These are phyloP conservation scores for Tricladium varicosporioides DNA, from an alignment of 2,329 filamentous ascomycete genomes.

Conservation along the genomic window DNA sequence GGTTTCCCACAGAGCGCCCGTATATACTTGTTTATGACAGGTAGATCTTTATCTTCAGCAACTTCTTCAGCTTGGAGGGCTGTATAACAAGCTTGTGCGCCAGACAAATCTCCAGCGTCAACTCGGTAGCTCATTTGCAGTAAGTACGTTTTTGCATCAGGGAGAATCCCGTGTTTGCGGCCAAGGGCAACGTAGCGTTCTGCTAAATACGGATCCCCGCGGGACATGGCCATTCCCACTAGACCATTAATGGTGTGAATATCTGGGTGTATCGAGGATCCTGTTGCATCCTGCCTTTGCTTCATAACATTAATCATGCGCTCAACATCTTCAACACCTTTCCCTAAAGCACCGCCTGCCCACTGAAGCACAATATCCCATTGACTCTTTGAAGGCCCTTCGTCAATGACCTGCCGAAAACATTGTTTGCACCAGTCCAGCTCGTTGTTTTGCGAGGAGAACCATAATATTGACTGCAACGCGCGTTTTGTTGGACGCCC, in stretches of 20 bases:
- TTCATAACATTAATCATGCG: slow-evolving; percentile 70
- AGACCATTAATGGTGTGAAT: slow-evolving; percentile 74
- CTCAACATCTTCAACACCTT: slow-evolving; percentile 68
- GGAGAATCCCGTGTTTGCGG: slow-evolving; percentile 59
- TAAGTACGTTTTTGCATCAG: slow-evolving; percentile 68
- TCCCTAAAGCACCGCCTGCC: slow-evolving; percentile 67
- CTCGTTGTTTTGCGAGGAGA: slow-evolving; percentile 58
- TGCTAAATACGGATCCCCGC: slow-evolving; percentile 67
- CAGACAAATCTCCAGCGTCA: slow-evolving; percentile 68
- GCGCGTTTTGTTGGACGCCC: slow-evolving; percentile 23
- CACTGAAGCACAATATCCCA: slow-evolving; percentile 77
- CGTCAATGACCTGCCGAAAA: slow-evolving; percentile 50
- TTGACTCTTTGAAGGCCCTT: slow-evolving; percentile 48
- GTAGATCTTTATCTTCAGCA: slow-evolving; percentile 56
- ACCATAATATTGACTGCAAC: slow-evolving; percentile 55
- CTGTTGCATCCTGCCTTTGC: slow-evolving; percentile 42
- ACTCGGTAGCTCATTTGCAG: slow-evolving; percentile 76
- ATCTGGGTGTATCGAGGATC: slow-evolving; percentile 54
- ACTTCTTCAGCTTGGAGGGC: slow-evolving; percentile 56
- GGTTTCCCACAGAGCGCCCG: slow-evolving; percentile 62
- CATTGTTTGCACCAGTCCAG: slow-evolving; percentile 57
- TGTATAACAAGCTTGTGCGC: slow-evolving; percentile 64
- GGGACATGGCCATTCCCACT: slow-evolving; percentile 68
- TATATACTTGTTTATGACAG: slow-evolving; percentile 69
- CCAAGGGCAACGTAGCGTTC: slow-evolving; percentile 71